These are phyloP conservation scores for Aspergillus hortae DNA, from an alignment of 2,329 filamentous ascomycete genomes.

Conservation along the genomic window DNA sequence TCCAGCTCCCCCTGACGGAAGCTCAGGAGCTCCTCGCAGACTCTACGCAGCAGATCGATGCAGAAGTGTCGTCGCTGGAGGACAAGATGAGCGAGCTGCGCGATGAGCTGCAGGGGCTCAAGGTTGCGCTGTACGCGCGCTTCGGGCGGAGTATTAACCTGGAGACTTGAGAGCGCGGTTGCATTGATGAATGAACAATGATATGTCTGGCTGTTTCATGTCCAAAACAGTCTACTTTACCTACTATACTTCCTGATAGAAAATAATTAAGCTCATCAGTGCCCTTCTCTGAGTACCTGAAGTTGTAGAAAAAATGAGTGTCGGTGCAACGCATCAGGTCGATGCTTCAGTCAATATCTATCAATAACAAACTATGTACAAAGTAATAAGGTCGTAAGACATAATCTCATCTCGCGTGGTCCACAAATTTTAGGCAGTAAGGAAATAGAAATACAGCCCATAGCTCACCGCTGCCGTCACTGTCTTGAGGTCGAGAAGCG, in stretches of 20 bases:
- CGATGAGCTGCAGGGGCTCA: conserved; percentile 85
- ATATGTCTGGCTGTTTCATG: no score
- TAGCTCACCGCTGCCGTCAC: not conserved
- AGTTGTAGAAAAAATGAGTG: not conserved
- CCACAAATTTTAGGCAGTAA: not conserved
- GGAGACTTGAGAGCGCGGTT: conserved; percentile 61
- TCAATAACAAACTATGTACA: conserved; percentile 3
- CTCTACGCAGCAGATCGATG: conserved; percentile 69
- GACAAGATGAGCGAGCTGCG: conserved; percentile 70
- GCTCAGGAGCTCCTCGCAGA: conserved; percentile 79
- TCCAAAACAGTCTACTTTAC: no score
- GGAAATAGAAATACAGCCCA: conserved; percentile 4
- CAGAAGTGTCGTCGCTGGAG: conserved; percentile 72
- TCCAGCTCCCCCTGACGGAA: conserved; percentile 76
- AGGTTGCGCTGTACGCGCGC: conserved; percentile 87
- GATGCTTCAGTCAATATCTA: no score
- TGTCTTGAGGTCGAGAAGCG: not conserved
- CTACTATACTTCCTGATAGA: not conserved
- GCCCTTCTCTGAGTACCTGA: no score
- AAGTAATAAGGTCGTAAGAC: conserved; percentile 10
- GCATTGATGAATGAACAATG: no score
- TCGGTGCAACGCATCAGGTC: no score
- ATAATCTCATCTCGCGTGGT: conserved; percentile 20
- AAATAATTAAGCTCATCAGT: not conserved
- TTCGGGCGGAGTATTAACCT: conserved; percentile 97